Evolutionary conservation across 148 eudicot species (phyloP).

Genomic region (Spergularia marina): DNA sequence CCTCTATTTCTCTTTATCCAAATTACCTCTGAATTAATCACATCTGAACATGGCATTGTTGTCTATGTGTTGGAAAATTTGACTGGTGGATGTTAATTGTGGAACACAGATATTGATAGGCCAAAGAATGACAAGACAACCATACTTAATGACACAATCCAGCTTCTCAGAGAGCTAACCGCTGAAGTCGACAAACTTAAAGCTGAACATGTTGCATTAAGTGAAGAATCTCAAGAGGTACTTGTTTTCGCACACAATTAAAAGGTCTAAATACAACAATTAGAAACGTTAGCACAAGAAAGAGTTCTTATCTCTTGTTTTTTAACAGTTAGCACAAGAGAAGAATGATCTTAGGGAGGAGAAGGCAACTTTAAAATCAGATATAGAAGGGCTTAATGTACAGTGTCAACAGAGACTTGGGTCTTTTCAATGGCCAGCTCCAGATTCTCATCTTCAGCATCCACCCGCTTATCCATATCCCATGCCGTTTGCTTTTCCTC

Average conservation of each 20-base stretch:
- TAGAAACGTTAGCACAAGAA: not conserved
- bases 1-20: not conserved
- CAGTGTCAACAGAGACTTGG: slow-evolving; percentile 70
- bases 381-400: slow-evolving; percentile 59
- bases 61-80: not conserved
- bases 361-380: slow-evolving; percentile 73
- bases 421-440: slow-evolving; percentile 62
- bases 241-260: not conserved
- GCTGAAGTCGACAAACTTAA: slow-evolving; percentile 68
- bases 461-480: slow-evolving; percentile 69
- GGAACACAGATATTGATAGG: slow-evolving; percentile 68
- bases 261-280: no score
- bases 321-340: slow-evolving; percentile 80
- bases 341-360: slow-evolving; percentile 87
- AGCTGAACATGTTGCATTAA: slow-evolving; percentile 62
- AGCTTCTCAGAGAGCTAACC: slow-evolving; percentile 70
- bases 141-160: slow-evolving; percentile 74
- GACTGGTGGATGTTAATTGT: slow-evolving; percentile 9
- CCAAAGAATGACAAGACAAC: slow-evolving; percentile 87
- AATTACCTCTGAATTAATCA: no score
- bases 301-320: slow-evolving; percentile 3
- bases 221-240: slow-evolving; percentile 85
- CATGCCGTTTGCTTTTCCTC: slow-evolving; percentile 55
- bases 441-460: slow-evolving; percentile 71
- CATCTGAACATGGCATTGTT: not conserved